These are phyloP conservation scores for Penicillium verrucosum DNA, from an alignment of 2,329 filamentous ascomycete genomes.

Conservation along the genomic window DNA sequence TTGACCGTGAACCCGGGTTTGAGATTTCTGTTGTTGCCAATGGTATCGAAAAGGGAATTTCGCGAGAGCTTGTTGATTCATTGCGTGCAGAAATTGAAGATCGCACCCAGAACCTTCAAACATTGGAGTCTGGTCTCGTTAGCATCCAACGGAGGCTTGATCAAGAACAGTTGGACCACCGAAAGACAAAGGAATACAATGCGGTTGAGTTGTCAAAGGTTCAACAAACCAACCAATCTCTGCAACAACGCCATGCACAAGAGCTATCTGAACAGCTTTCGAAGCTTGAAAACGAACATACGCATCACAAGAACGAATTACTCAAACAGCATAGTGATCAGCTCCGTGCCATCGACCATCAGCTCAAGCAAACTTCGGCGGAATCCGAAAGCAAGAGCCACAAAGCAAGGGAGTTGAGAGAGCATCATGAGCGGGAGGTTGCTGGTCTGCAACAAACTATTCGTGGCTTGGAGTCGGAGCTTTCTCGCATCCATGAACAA, in stretches of 20 bases:
- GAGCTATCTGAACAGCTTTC: slow-evolving; percentile 52
- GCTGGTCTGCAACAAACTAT: slow-evolving; percentile 62
- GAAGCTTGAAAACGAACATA: slow-evolving; percentile 48
- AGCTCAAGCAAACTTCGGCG: slow-evolving; percentile 44
- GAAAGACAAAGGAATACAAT: slow-evolving; percentile 59
- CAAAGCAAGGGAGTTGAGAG: slow-evolving; percentile 30
- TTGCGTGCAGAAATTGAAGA: slow-evolving; percentile 74
- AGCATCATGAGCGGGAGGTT: slow-evolving; percentile 57
- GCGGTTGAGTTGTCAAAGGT: slow-evolving; percentile 56
- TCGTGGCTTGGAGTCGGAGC: slow-evolving; percentile 54
- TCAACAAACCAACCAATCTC: slow-evolving; percentile 65
- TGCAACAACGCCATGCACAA: slow-evolving; percentile 67
- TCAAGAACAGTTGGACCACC: slow-evolving; percentile 71
- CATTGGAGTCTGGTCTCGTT: slow-evolving; percentile 55
- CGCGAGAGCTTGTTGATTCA: slow-evolving; percentile 87
- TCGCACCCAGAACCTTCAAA: slow-evolving; percentile 60
- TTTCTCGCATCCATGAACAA: slow-evolving; percentile 49
- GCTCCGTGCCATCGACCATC: slow-evolving; percentile 47
- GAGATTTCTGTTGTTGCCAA: slow-evolving; percentile 79
- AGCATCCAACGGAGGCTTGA: slow-evolving; percentile 56
- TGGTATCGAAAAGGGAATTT: slow-evolving; percentile 82
- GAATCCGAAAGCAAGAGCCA: slow-evolving; percentile 41
- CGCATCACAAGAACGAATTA: slow-evolving; percentile 41
- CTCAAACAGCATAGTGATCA: slow-evolving; percentile 46
- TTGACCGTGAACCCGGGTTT: slow-evolving; percentile 85